Conservation (phyloP, 306 rosid genomes). For the Cucumis cinereus region DNA sequence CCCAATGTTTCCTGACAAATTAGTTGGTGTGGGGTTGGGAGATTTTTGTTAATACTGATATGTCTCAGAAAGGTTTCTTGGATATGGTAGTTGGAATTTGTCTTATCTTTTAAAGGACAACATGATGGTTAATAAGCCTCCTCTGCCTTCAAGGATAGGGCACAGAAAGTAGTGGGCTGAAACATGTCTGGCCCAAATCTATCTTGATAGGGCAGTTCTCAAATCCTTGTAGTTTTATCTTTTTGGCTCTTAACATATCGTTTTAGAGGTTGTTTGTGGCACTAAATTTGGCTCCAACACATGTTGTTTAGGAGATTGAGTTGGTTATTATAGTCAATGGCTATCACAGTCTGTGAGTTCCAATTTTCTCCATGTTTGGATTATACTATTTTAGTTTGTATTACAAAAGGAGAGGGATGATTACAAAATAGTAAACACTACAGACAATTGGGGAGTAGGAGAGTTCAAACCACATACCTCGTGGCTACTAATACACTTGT, state of each 20-base stretch:
- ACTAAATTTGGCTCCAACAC: too few relatives aligned
- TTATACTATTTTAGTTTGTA: too few relatives aligned
- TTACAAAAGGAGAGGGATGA: too few relatives aligned
- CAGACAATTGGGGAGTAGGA: too few relatives aligned
- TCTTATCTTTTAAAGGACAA: conserved; percentile 30
- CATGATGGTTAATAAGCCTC: conserved; percentile 25
- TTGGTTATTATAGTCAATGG: too few relatives aligned
- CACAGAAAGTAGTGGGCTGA: conserved; percentile 32
- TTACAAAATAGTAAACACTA: too few relatives aligned
- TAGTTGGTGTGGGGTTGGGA: conserved; percentile 13
- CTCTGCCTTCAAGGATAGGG: conserved; percentile 18
- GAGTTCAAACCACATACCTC: too few relatives aligned
- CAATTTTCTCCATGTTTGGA: too few relatives aligned
- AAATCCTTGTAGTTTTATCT: conserved; percentile 6
- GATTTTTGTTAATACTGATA: conserved; percentile 10
- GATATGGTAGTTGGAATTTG: conserved; percentile 19
- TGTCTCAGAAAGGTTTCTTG: conserved; percentile 10
- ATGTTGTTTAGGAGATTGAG: too few relatives aligned
- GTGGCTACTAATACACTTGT: too few relatives aligned
- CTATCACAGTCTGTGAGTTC: too few relatives aligned
- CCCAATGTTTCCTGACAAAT: conserved; percentile 5
- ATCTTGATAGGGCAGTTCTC: conserved; percentile 14
- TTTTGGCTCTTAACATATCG: conserved; percentile 5
- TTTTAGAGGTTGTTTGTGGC: too few relatives aligned
- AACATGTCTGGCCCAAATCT: conserved; percentile 10